Percentiles rank a stretch among this genome's conserved stretches.
phyloP scores from a whole-genome alignment of 2,329 filamentous ascomycete genomes.

The Trematosphaeria pertusa region DNA sequence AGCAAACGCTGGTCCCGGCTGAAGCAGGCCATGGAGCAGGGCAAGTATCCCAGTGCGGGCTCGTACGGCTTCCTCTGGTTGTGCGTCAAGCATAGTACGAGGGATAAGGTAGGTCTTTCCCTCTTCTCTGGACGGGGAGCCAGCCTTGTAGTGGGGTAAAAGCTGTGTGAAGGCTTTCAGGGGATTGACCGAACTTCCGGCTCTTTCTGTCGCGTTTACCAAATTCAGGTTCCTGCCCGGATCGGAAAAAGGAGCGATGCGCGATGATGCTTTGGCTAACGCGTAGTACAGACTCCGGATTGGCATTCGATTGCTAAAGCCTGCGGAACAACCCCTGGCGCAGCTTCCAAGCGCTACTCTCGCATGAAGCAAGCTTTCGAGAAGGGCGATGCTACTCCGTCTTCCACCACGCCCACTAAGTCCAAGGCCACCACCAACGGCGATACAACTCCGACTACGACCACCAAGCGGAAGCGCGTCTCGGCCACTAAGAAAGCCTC shows the following conservation, averaged over 20 bases:
- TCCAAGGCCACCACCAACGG: slow-evolving; percentile 6
- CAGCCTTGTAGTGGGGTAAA: too few species aligned
- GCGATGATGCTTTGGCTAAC: not conserved
- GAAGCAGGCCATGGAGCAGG: slow-evolving; percentile 31
- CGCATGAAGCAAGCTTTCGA: slow-evolving; percentile 42
- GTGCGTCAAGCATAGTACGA: slow-evolving; percentile 33
- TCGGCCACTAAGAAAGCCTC: slow-evolving; percentile 12
- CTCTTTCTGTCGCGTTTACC: too few species aligned
- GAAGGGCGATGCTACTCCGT: slow-evolving; percentile 17
- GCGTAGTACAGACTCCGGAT: slow-evolving; percentile 20
- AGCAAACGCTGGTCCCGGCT: slow-evolving; percentile 45
- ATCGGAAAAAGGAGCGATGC: too few species aligned
- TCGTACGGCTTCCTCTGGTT: slow-evolving; percentile 39
- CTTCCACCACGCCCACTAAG: slow-evolving; percentile 4
- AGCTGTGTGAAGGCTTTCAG: too few species aligned
- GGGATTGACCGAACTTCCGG: too few species aligned
- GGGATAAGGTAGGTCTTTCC: slow-evolving; percentile 28
- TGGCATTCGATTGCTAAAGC: slow-evolving; percentile 37
- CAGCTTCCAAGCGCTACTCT: slow-evolving; percentile 41
- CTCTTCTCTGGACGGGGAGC: too few species aligned
- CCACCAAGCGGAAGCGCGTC: slow-evolving; percentile 32
- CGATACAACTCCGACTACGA: slow-evolving; percentile 1
- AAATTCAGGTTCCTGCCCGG: too few species aligned
- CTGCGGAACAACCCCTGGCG: slow-evolving; percentile 37
- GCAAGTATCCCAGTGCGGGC: slow-evolving; percentile 18